These are phyloP conservation scores for Epichloe festucae DNA, from an alignment of 2,329 filamentous ascomycete species.

Conservation along the genomic window DNA sequence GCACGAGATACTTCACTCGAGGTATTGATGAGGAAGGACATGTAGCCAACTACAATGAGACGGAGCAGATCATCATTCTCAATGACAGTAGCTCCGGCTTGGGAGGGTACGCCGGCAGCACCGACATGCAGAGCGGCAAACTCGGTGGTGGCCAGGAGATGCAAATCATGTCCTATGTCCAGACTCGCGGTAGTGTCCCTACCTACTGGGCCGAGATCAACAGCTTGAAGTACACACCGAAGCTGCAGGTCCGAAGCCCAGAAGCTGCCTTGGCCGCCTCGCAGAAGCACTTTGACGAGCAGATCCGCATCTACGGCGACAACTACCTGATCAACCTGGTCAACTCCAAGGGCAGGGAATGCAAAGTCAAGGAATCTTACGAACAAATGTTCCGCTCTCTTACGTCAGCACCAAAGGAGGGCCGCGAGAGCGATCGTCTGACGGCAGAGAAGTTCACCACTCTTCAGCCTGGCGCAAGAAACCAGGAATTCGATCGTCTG, in stretches of 20 bases:
- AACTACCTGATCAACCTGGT: constrained; percentile 96
- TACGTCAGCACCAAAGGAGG: constrained; percentile 54
- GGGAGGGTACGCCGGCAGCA: constrained; percentile 67
- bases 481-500: constrained; percentile 60
- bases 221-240: constrained; percentile 80
- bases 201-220: constrained; percentile 97
- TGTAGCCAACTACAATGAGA: constrained; percentile 99
- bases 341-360: constrained; percentile 88
- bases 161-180: constrained; percentile 87
- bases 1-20: constrained; percentile 88
- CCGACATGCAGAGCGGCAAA: constrained; percentile 63
- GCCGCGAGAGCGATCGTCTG: constrained; percentile 47
- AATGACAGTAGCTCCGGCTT: constrained; percentile 68
- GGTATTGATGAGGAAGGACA: constrained; percentile 88
- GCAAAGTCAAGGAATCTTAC: constrained; percentile 81
- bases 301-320: constrained; percentile 86
- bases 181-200: constrained; percentile 91
- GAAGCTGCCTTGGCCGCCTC: constrained; percentile 71
- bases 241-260: constrained; percentile 72
- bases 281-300: constrained; percentile 80
- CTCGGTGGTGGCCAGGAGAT: constrained; percentile 55
- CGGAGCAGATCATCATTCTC: constrained; percentile 80
- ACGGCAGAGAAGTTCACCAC: constrained; percentile 72
- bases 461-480: constrained; percentile 51
- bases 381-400: constrained; percentile 76